phyloP scores from a whole-genome alignment of 2,329 filamentous ascomycete species.

The Aspergillus costaricaensis region DNA sequence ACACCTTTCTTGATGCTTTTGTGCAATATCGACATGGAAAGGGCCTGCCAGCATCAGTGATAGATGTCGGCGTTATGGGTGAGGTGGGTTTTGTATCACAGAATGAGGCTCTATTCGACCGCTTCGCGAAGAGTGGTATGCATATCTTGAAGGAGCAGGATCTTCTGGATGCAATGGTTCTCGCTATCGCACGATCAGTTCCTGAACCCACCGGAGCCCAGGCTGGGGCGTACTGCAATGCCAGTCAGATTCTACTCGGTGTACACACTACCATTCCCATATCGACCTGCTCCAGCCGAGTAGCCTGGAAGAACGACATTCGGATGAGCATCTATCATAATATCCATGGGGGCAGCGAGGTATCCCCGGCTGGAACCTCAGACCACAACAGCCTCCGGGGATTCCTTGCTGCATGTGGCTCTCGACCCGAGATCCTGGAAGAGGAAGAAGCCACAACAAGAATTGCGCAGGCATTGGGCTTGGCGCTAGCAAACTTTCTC shows the following conservation, averaged over 20 bases:
- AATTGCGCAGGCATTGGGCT: background rate
- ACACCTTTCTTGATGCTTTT: background rate
- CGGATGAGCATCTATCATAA: background rate
- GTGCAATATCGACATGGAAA: background rate
- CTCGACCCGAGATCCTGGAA: background rate
- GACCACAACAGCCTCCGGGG: background rate
- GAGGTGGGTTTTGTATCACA: background rate
- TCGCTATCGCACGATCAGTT: background rate
- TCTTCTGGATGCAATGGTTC: background rate
- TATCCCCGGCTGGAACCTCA: background rate
- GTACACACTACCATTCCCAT: background rate
- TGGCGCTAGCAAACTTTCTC: background rate
- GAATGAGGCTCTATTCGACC: background rate
- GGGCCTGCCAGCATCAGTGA: background rate
- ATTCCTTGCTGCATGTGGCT: background rate
- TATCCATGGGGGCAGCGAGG: background rate
- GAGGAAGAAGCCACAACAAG: background rate
- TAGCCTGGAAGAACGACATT: background rate
- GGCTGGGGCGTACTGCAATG: background rate
- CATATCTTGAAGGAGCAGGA: background rate
- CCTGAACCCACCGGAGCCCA: background rate
- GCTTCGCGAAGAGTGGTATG: background rate
- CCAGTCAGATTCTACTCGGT: background rate
- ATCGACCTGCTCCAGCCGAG: background rate
- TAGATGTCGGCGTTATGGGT: background rate